Evolutionary conservation across 2,329 filamentous ascomycete species (phyloP).

Genomic region (Podosphaera xanthii): DNA sequence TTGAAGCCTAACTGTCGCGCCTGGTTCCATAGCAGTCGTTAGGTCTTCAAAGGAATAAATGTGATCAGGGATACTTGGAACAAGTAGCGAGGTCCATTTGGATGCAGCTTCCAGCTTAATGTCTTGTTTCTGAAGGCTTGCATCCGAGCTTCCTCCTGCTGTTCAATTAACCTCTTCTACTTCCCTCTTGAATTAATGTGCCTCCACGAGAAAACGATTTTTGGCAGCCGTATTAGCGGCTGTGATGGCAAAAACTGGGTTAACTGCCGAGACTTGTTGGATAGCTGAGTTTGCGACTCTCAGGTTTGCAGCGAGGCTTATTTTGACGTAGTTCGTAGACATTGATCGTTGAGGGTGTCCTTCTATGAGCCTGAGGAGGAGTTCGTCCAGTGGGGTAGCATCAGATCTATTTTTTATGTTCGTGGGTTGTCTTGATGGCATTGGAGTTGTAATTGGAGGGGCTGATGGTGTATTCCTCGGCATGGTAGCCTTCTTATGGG

Average conservation of each 20-base stretch:
- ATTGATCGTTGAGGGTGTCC: background rate
- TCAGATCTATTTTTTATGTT: background rate
- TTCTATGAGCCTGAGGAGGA: background rate
- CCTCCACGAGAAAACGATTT: no score
- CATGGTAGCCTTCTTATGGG: background rate
- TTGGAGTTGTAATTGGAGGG: background rate
- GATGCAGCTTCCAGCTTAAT: background rate
- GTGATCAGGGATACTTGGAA: background rate
- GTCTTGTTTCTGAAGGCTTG: background rate
- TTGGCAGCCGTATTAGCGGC: background rate
- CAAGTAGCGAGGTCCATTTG: background rate
- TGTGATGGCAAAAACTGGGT: background rate
- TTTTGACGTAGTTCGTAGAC: background rate
- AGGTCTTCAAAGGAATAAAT: background rate
- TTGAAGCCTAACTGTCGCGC: background rate
- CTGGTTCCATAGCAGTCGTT: no score
- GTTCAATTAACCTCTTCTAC: background rate
- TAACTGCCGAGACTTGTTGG: background rate
- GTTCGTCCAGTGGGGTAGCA: background rate
- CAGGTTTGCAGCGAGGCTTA: background rate
- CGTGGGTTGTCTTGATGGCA: background rate
- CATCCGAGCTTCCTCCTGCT: background rate
- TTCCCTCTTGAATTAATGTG: no score
- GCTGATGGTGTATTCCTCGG: background rate
- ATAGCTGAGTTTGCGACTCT: background rate